These are phyloP conservation scores for Stagonosporopsis rhizophila DNA, from an alignment of 2,329 filamentous ascomycete species.

Conservation along the genomic window DNA sequence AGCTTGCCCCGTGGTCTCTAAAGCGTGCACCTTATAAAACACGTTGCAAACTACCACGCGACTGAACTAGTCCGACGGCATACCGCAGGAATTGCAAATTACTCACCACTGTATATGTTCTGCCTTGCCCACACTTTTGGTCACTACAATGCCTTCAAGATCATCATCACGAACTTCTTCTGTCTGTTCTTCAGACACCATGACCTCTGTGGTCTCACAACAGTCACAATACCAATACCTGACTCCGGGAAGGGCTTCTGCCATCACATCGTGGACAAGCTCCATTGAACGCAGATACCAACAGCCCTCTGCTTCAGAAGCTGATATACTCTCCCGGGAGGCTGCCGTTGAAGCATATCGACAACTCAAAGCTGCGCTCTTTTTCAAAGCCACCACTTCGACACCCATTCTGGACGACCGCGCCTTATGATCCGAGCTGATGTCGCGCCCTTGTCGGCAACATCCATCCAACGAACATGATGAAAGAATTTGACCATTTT, in stretches of 20 bases:
- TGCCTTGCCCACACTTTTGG: background rate
- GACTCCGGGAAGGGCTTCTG: conserved; percentile 35
- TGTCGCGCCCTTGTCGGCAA: background rate
- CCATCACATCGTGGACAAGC: conserved; percentile 45
- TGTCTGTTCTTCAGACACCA: conserved; percentile 25
- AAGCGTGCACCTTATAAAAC: background rate
- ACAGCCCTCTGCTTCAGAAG: conserved; percentile 18
- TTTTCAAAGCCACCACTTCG: conserved; percentile 43
- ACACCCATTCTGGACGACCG: conserved; percentile 2
- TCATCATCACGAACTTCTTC: conserved; percentile 29
- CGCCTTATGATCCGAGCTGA: background rate
- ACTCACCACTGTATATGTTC: conserved; percentile 22
- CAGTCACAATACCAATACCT: conserved; percentile 37
- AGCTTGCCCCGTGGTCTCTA: background rate
- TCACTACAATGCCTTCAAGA: conserved; percentile 5
- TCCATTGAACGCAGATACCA: conserved; percentile 31
- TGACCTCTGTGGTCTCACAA: conserved; percentile 26
- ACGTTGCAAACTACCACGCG: conserved; percentile 8
- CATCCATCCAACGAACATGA: too few species aligned
- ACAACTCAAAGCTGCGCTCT: conserved; percentile 42
- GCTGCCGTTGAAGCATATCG: conserved; percentile 45
- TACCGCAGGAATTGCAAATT: conserved; percentile 30
- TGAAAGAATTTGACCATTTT: background rate
- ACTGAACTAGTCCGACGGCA: conserved; percentile 5
- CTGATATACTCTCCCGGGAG: conserved; percentile 31